Base-by-base conservation (phyloP, 2,329 filamentous ascomycete species). In the Westerdykella ornata region DNA sequence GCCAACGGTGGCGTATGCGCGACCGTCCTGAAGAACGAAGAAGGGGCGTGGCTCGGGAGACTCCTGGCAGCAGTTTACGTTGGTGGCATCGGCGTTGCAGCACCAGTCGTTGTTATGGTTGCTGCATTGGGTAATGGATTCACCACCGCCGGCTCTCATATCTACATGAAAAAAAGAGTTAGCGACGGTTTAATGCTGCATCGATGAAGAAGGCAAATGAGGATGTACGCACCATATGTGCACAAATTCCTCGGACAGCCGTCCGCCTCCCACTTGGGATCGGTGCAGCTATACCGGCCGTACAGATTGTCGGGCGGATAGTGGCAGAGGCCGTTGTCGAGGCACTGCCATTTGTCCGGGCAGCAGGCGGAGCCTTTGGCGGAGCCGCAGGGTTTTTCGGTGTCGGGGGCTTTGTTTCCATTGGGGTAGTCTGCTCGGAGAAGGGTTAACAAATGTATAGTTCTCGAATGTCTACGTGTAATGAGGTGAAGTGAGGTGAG, bases 301-400 rank as follows among this genome's bases (percentile, higher is more conserved):
- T 54, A 56, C 2, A 62, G 38, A 1, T 59, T 52, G 14, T 43
- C 44, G 1, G 50, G 36, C 13, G 51, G 49, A 40, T 62, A 58
- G 36, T 64, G 46, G 42, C 63, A 66, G 5, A 65, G 52, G n/a
- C 63, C 63, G 38, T 66, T 66, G 45, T 63, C 57, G 22, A 65
- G 53, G 35, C 63, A 66, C 37, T 62, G 20, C 60, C 62, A 66
- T 11, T 55, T 61, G 14, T 60, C 50, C 5, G 63, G 63, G 37
- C 63, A 66, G 47, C 63, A 66, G 4, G 60, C 59, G 8, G 61
- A 55, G 14, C 59, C 62, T 40, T 57, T 39, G 37, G 45, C 53
- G n/a, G 55, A 52, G 3, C 60, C 61, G 45, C 62, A 66, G 20
- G 62, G 52, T 38, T 60, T 59, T 36, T 66, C 62, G n/a, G 31